A percentile compares a stretch with the other conserved stretches of the same genome.
Evolutionary conservation across 345 rosid genomes (phyloP).

Genomic region (Hibiscus tridactylites): DNA sequence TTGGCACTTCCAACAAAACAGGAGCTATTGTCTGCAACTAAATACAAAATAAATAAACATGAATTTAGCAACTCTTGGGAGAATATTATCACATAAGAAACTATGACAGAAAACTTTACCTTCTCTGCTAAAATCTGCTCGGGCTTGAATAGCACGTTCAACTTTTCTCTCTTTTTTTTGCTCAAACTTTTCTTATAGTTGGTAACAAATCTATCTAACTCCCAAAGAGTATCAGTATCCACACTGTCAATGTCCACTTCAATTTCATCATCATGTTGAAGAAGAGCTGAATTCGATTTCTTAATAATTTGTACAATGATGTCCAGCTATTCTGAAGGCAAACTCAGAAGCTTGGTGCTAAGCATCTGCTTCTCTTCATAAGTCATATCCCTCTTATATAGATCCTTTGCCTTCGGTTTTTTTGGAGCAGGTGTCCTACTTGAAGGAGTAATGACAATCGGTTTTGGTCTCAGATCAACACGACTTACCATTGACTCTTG

Average conservation of each 20-base stretch:
- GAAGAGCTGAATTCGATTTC: conserved; percentile 77
- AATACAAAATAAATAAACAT: neutral
- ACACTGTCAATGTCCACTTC: conserved; percentile 33
- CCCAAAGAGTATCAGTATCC: conserved; percentile 97
- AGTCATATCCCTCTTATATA: conserved; percentile 65
- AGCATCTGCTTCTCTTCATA: conserved; percentile 47
- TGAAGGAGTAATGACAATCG: conserved; percentile 58
- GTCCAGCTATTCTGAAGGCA: conserved; percentile 91
- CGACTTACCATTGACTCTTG: conserved; percentile 51
- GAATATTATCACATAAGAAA: neutral
- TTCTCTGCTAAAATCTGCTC: neutral
- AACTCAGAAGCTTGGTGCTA: conserved; percentile 72
- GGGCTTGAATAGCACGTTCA: neutral
- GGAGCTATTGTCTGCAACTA: conserved; percentile 37
- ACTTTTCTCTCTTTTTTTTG: neutral
- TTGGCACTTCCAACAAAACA: too few relatives aligned
- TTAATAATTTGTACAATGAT: conserved; percentile 84
- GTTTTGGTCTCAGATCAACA: conserved; percentile 16
- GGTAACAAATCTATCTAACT: conserved; percentile 89
- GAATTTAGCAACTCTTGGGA: neutral
- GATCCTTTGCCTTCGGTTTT: conserved; percentile 97
- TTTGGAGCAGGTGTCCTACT: conserved; percentile 74
- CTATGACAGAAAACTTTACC: neutral
- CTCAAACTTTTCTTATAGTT: conserved; percentile 34
- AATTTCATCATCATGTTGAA: conserved; percentile 82